Conservation (phyloP, 768 basidiomycete species). For the Boletus huronensis region DNA sequence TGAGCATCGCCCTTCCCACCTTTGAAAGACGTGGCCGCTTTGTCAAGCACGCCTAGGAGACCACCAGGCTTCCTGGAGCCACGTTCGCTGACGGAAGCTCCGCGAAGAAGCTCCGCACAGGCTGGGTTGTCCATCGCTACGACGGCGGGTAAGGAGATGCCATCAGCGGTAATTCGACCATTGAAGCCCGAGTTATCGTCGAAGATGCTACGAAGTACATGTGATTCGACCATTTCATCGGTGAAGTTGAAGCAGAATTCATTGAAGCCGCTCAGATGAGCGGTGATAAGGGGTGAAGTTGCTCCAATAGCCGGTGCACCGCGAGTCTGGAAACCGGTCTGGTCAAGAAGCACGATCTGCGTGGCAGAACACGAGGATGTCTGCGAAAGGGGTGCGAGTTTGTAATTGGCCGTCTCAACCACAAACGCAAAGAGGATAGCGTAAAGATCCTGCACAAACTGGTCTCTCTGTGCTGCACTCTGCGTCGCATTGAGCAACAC, state of each 20-base stretch:
- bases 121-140: constrained; percentile 53
- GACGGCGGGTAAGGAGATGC: constrained; percentile 46
- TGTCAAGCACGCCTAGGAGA: constrained; percentile 51
- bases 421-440: constrained; percentile 62
- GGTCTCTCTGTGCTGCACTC: constrained; percentile 51
- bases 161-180: constrained; percentile 46
- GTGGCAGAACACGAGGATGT: constrained; percentile 39
- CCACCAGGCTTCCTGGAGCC: constrained; percentile 55
- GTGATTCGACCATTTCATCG: constrained; percentile 59
- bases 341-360: constrained; percentile 53
- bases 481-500: constrained; percentile 51
- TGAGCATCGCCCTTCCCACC: constrained; percentile 49
- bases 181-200: constrained; percentile 48
- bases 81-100: constrained; percentile 44
- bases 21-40: constrained; percentile 46
- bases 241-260: constrained; percentile 61
- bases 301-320: constrained; percentile 40
- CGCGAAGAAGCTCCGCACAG: constrained; percentile 57
- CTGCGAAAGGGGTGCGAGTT: constrained; percentile 44
- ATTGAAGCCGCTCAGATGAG: constrained; percentile 55
- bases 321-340: constrained; percentile 55
- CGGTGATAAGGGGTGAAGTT: constrained; percentile 49
- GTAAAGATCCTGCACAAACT: constrained; percentile 55
- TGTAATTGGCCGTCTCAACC: constrained; percentile 61
- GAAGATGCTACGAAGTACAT: constrained; percentile 49